These are phyloP conservation scores for Chondrostereum purpureum DNA, from an alignment of 1,284 basidiomycete species.

Conservation along the genomic window DNA sequence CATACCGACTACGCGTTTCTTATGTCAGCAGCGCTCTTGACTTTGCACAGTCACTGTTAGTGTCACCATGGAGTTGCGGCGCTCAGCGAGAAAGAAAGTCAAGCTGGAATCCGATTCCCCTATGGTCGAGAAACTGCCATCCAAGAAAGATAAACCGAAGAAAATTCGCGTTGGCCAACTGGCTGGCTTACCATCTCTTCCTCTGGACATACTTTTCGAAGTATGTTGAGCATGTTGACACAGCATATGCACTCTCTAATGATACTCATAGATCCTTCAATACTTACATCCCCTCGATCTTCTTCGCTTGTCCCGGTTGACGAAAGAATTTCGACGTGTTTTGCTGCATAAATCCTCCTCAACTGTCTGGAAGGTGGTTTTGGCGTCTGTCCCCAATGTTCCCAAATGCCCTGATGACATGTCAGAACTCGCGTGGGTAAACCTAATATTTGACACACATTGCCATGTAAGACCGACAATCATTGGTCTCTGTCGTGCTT, in stretches of 20 bases:
- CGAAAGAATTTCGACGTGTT: conserved; percentile 12
- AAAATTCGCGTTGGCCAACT: too few species aligned
- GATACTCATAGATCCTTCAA: conserved; percentile 21
- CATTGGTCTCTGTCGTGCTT: background rate
- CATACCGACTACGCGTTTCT: too few species aligned
- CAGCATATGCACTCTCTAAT: too few species aligned
- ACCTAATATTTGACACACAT: conserved; percentile 18
- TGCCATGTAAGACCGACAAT: conserved; percentile 18
- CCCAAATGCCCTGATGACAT: conserved; percentile 18
- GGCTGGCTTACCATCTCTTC: conserved; percentile 31
- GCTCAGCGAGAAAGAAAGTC: too few species aligned
- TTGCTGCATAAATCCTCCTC: conserved; percentile 13
- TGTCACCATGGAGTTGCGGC: too few species aligned
- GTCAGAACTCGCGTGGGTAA: conserved; percentile 19
- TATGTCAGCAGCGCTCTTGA: too few species aligned
- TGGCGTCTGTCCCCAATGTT: conserved; percentile 14
- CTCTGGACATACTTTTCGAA: conserved; percentile 44
- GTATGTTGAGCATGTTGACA: conserved; percentile 22
- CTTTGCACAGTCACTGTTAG: too few species aligned
- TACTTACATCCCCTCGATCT: conserved; percentile 18
- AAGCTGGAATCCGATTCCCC: too few species aligned
- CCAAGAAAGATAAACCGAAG: too few species aligned
- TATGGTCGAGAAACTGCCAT: too few species aligned
- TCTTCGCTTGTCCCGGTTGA: conserved; percentile 19
- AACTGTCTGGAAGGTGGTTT: conserved; percentile 15